phyloP scores from a whole-genome alignment of 2,329 filamentous ascomycete species.

The Fusarium sp. region DNA sequence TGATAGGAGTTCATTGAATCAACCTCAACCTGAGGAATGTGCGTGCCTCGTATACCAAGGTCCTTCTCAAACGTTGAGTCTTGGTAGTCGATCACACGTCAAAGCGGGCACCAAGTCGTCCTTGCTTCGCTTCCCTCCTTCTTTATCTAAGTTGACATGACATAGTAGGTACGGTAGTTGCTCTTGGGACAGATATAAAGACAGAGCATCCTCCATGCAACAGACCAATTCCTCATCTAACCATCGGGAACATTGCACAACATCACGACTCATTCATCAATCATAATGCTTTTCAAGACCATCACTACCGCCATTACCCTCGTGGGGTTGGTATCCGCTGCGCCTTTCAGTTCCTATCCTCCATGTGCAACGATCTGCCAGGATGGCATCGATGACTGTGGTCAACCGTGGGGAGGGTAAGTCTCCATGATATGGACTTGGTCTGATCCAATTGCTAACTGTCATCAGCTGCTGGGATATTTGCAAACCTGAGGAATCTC shows the following conservation, averaged over 20 bases:
- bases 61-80: not conserved
- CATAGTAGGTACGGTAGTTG: not conserved
- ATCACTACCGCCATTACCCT: constrained; percentile 21
- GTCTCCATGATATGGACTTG: not conserved
- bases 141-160: not conserved
- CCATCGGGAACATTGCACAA: not conserved
- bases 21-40: constrained; percentile 4
- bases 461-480: constrained; percentile 48
- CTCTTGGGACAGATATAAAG: constrained; percentile 9
- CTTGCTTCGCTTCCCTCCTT: not conserved
- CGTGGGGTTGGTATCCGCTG: constrained; percentile 17
- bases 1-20: not conserved
- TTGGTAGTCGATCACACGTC: not conserved
- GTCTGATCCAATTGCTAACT: constrained; percentile 1
- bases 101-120: not conserved
- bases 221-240: not conserved
- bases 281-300: constrained; percentile 24
- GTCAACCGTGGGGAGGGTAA: constrained; percentile 46
- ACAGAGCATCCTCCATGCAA: not conserved
- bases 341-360: not conserved
- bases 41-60: constrained; percentile 6
- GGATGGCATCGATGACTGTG: constrained; percentile 47
- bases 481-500: constrained; percentile 42
- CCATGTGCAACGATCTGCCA: constrained; percentile 44
- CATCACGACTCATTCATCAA: not conserved